Evolutionary conservation across 768 basidiomycete genomes (phyloP).

Genomic region (Kwoniella sp.): DNA sequence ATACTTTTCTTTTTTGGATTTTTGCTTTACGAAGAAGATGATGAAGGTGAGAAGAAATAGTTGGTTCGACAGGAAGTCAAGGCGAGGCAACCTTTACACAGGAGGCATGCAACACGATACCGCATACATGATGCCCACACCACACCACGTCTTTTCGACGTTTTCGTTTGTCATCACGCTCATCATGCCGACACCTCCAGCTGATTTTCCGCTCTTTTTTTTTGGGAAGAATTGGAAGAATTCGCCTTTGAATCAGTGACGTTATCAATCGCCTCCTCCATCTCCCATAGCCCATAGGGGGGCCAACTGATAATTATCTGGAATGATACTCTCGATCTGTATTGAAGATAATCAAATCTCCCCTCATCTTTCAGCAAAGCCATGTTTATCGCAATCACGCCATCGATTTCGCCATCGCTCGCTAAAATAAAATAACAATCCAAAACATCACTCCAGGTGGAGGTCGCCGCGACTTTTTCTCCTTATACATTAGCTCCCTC

Average conservation of each 20-base stretch:
- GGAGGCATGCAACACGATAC: too few relatives aligned
- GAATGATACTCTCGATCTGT: conserved; percentile 2
- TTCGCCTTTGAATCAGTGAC: conserved; percentile 10
- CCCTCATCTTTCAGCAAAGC: neutral
- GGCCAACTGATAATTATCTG: conserved; percentile 8
- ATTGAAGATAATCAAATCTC: neutral
- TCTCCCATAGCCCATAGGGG: too few relatives aligned
- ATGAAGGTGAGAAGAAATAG: neutral
- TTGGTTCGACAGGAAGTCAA: too few relatives aligned
- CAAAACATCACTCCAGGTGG: neutral
- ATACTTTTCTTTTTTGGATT: conserved; percentile 1
- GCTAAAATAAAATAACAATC: neutral
- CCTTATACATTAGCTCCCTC: too few relatives aligned
- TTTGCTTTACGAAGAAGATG: conserved; percentile 1
- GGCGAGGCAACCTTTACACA: too few relatives aligned
- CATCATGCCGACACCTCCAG: too few relatives aligned
- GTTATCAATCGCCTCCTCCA: neutral
- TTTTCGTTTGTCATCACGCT: conserved; percentile 3
- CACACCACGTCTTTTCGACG: neutral
- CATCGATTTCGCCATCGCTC: conserved; percentile 24
- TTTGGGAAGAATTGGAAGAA: neutral
- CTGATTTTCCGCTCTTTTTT: conserved; percentile 3
- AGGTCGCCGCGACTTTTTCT: neutral
- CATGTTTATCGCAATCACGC: conserved; percentile 9
- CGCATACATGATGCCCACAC: neutral